These are phyloP conservation scores for Calonectria naviculata DNA, from an alignment of 2,329 filamentous ascomycete species.

Conservation along the genomic window DNA sequence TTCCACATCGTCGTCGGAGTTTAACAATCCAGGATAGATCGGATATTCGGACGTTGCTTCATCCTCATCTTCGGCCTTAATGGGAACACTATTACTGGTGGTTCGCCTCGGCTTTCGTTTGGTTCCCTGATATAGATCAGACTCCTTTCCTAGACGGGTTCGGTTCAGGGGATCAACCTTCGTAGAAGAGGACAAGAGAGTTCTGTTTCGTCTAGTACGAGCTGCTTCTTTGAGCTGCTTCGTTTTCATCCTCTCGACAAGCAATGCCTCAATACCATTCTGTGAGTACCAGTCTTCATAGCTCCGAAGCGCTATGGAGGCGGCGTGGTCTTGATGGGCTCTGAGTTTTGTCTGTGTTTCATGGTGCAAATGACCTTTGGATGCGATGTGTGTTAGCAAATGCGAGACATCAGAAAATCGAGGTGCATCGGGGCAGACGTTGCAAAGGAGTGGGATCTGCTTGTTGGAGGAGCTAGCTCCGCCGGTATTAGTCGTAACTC, in stretches of 20 bases:
- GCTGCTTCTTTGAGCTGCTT: conserved; percentile 76
- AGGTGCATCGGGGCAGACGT: conserved; percentile 83
- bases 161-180: conserved; percentile 31
- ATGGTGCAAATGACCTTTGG: conserved; percentile 89
- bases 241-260: conserved; percentile 80
- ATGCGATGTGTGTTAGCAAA: conserved; percentile 90
- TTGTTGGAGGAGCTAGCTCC: conserved; percentile 37
- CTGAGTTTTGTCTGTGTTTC: conserved; percentile 85
- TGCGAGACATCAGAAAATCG: conserved; percentile 92
- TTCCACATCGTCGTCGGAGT: conserved; percentile 43
- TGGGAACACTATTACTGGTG: conserved; percentile 21
- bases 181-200: conserved; percentile 24
- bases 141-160: no score
- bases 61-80: conserved; percentile 45
- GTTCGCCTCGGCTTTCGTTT: conserved; percentile 45
- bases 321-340: conserved; percentile 73
- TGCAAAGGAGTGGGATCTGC: conserved; percentile 79
- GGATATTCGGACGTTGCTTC: conserved; percentile 39
- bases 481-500: conserved; percentile 32
- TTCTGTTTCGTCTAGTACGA: conserved; percentile 61
- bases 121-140: conserved; percentile 29
- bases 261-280: conserved; percentile 76
- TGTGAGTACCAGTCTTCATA: conserved; percentile 85
- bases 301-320: conserved; percentile 69
- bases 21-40: conserved; percentile 42